phyloP scores from a whole-genome alignment of 495 filamentous ascomycete species.

The Xylaria cubensis region DNA sequence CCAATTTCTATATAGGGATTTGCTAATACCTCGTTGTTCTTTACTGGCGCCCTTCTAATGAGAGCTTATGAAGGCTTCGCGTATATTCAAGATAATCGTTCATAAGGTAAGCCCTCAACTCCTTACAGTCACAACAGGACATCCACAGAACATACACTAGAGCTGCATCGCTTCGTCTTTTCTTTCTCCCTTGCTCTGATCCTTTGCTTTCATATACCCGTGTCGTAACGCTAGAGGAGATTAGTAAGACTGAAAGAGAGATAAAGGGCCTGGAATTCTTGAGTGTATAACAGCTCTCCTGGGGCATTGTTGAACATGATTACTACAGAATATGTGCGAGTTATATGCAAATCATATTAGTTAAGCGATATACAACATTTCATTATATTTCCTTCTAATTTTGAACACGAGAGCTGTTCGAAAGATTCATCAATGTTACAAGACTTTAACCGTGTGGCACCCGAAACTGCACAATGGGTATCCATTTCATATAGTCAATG shows the following conservation, averaged over 20 bases:
- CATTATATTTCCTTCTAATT: not conserved
- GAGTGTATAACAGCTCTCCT: not conserved
- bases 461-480: not conserved
- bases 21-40: not conserved
- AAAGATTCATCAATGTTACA: not conserved
- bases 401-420: not conserved
- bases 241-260: not conserved
- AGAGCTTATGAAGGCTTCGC: not conserved
- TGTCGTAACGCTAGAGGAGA: not conserved
- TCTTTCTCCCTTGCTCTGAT: not conserved
- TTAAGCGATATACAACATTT: not conserved
- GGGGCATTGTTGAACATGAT: not conserved
- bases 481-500: not conserved
- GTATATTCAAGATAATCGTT: too few relatives aligned
- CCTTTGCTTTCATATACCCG: not conserved
- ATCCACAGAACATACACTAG: not conserved
- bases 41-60: not conserved
- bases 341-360: not conserved
- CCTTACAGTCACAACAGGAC: not conserved
- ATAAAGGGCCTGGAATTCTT: not conserved
- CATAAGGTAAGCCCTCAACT: not conserved
- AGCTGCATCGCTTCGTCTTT: not conserved
- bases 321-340: not conserved
- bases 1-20: not conserved
- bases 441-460: not conserved